A percentile compares a stretch with the other conserved stretches of the same genome.
phyloP scores from a whole-genome alignment of 805 yeast species.

The Wickerhamomyces chambardii region DNA sequence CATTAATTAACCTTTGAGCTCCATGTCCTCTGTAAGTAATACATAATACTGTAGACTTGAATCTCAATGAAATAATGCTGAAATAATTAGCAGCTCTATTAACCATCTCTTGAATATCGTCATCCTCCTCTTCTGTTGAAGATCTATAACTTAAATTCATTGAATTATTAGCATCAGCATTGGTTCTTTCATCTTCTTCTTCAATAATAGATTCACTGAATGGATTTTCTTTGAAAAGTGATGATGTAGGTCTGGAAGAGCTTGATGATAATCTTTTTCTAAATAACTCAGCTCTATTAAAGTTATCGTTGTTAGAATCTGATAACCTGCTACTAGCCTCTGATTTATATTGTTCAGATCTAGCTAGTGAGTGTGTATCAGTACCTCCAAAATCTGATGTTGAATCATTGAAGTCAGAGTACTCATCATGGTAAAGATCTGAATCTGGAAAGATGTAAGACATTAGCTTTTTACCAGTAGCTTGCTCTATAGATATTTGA shows the following conservation, averaged over 20 bases:
- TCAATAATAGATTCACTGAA: too few relatives aligned
- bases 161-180: too few relatives aligned
- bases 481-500: constrained; percentile 64
- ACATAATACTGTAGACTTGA: constrained; percentile 43
- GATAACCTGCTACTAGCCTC: too few relatives aligned
- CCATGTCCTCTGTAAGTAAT: constrained; percentile 77
- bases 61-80: constrained; percentile 50
- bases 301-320: not conserved
- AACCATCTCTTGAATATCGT: constrained; percentile 56
- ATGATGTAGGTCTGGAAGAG: not conserved
- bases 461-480: constrained; percentile 52
- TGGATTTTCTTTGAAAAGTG: constrained; percentile 3
- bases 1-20: too few relatives aligned
- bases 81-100: constrained; percentile 64
- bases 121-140: constrained; percentile 7
- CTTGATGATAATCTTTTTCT: not conserved
- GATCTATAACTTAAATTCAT: not conserved
- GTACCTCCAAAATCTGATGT: not conserved
- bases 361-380: too few relatives aligned
- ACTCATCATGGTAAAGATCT: constrained; percentile 6
- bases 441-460: constrained; percentile 62
- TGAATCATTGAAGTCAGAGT: constrained; percentile 2
- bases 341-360: too few relatives aligned
- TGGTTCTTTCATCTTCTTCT: not conserved
- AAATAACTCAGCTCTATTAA: not conserved